Percentiles rank a stretch among this genome's conserved stretches.
Evolutionary conservation across 202 grass and related monocot species (phyloP).

Genomic region (Schoenoplectus triqueter): DNA sequence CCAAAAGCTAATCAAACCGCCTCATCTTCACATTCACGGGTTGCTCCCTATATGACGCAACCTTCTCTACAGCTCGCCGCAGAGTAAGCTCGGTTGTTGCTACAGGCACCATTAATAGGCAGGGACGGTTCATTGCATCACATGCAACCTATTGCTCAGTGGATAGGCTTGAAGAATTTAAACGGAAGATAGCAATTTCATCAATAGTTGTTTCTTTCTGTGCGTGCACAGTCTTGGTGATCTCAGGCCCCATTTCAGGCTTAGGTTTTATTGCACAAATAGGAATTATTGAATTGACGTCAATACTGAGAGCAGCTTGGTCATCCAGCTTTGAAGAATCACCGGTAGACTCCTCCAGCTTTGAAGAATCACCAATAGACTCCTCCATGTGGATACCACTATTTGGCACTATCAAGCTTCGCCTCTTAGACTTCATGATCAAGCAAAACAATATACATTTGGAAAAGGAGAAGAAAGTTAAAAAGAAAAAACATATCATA

Average conservation of each 20-base stretch:
- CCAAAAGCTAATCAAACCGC: slow-evolving; percentile 15
- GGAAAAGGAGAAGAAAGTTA: background rate
- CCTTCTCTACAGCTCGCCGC: slow-evolving; percentile 35
- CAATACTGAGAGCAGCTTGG: background rate
- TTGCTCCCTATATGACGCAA: slow-evolving; percentile 20
- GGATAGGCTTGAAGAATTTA: slow-evolving; percentile 13
- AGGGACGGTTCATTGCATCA: background rate
- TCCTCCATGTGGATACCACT: background rate
- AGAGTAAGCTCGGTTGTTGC: slow-evolving; percentile 24
- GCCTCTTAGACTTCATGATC: slow-evolving; percentile 26
- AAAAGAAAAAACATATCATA: background rate
- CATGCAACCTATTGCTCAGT: background rate
- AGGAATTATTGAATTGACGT: background rate
- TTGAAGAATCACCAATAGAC: slow-evolving; percentile 5
- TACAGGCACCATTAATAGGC: background rate
- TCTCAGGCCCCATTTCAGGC: slow-evolving; percentile 27
- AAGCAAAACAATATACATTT: background rate
- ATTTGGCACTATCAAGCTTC: background rate
- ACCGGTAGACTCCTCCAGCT: background rate
- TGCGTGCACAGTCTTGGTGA: background rate
- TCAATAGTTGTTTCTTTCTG: background rate
- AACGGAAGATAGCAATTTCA: background rate
- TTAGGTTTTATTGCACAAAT: background rate
- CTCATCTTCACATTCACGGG: slow-evolving; percentile 30
- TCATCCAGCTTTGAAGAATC: too few relatives aligned